phyloP scores from a whole-genome alignment of 78 protist genomes.

The Acrasis kona region DNA sequence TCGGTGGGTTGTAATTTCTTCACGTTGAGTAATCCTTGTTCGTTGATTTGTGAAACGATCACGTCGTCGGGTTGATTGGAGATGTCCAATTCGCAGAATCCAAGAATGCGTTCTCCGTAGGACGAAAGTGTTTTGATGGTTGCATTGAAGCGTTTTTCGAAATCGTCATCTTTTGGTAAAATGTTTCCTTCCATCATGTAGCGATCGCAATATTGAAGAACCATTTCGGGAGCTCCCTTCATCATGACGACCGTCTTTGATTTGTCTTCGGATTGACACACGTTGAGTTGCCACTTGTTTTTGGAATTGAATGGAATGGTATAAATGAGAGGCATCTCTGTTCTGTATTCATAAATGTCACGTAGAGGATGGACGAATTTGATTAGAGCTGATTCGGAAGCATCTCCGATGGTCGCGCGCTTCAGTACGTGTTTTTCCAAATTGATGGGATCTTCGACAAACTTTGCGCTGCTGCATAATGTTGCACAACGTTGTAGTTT shows the following conservation, averaged over 20 bases:
- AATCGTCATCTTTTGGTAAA: neutral
- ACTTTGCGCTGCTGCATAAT: constrained; percentile 55
- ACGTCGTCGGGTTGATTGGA: no score
- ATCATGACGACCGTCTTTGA: constrained; percentile 9
- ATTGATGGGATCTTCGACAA: neutral
- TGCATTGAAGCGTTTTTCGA: neutral
- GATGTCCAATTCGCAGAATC: constrained; percentile 30
- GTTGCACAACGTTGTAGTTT: constrained; percentile 3
- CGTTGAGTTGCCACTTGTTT: constrained; percentile 68
- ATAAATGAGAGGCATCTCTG: constrained; percentile 23
- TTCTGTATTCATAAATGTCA: neutral
- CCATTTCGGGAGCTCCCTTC: constrained; percentile 83
- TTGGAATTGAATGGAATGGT: constrained; percentile 92
- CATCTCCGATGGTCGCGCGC: constrained; percentile 59
- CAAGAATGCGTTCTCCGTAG: constrained; percentile 66
- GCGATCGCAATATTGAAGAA: constrained; percentile 48
- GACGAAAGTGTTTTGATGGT: neutral
- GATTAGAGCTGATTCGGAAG: constrained; percentile 81
- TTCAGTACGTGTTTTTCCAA: neutral
- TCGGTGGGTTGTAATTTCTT: constrained; percentile 3
- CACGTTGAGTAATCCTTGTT: neutral
- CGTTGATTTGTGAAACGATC: no score
- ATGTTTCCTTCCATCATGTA: constrained; percentile 16
- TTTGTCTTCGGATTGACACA: neutral
- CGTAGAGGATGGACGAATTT: constrained; percentile 24